Percentiles rank a stretch among this genome's conserved stretches.
Evolutionary conservation across 2,329 filamentous ascomycete genomes (phyloP).

Genomic region (Monilinia fructicola): DNA sequence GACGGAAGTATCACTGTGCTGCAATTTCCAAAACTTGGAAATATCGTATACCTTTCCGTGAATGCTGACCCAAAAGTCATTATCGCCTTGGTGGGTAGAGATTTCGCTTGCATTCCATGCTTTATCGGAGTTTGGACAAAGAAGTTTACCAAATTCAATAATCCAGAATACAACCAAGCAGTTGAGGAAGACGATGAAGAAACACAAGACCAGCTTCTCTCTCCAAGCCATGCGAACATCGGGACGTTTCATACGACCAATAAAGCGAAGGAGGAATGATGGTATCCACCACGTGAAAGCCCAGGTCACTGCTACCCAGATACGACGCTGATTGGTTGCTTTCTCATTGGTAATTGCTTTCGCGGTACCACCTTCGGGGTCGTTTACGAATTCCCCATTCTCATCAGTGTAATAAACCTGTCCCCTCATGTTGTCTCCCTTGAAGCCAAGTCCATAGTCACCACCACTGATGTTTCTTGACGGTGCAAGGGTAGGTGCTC

Average conservation of each 20-base stretch:
- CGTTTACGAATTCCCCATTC: conserved; percentile 65
- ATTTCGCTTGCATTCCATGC: conserved; percentile 77
- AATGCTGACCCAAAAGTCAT: conserved; percentile 85
- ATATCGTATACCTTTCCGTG: conserved; percentile 91
- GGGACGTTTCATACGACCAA: conserved; percentile 95
- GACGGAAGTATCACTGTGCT: conserved; percentile 75
- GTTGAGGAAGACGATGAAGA: conserved; percentile 81
- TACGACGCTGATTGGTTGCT: conserved; percentile 62
- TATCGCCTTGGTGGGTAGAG: conserved; percentile 63
- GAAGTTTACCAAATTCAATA: conserved; percentile 74
- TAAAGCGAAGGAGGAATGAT: conserved; percentile 72
- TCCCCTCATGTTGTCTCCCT: conserved; percentile 76
- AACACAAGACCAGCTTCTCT: conserved; percentile 83
- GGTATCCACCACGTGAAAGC: conserved; percentile 91
- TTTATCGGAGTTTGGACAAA: conserved; percentile 91
- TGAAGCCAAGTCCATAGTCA: conserved; percentile 85
- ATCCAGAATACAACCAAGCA: conserved; percentile 87
- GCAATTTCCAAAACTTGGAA: conserved; percentile 77
- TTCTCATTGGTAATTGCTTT: conserved; percentile 73
- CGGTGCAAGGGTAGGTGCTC: conserved; percentile 61
- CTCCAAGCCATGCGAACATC: conserved; percentile 97
- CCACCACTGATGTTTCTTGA: conserved; percentile 61
- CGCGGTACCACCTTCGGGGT: conserved; percentile 74
- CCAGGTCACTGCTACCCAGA: conserved; percentile 85
- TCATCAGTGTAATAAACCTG: conserved; percentile 73